phyloP scores from a whole-genome alignment of 2,329 filamentous ascomycete genomes.

The Malbranchea zuffiana region DNA sequence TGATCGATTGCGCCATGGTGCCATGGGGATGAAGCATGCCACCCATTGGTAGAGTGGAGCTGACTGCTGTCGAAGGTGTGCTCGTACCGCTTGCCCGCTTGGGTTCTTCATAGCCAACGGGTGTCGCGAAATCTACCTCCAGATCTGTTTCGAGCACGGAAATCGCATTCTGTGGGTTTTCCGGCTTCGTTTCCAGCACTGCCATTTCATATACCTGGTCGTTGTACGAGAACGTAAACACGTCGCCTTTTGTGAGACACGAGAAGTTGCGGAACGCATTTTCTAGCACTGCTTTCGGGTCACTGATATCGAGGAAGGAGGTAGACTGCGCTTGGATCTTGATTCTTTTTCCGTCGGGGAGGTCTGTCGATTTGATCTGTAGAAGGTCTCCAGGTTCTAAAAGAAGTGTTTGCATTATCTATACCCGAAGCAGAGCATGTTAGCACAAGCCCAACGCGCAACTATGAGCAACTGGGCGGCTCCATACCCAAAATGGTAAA shows the following conservation, averaged over 20 bases:
- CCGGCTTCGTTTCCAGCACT: conserved; percentile 85
- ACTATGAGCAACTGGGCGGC: conserved; percentile 3
- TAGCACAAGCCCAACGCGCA: neutral
- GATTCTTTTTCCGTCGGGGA: conserved; percentile 82
- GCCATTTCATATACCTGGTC: conserved; percentile 87
- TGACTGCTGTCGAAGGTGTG: conserved; percentile 61
- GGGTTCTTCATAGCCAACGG: conserved; percentile 88
- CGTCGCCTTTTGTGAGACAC: conserved; percentile 80
- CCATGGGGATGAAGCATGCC: conserved; percentile 73
- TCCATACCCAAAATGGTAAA: conserved; percentile 76
- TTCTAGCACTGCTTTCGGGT: conserved; percentile 93
- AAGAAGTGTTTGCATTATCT: conserved; percentile 88
- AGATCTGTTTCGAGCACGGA: conserved; percentile 95
- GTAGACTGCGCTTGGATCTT: conserved; percentile 92
- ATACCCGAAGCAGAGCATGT: conserved; percentile 11
- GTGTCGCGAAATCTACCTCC: conserved; percentile 88
- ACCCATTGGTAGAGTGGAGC: conserved; percentile 50
- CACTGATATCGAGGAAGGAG: conserved; percentile 90
- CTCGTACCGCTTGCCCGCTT: conserved; percentile 69
- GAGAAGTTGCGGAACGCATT: conserved; percentile 95
- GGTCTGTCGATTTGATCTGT: conserved; percentile 87
- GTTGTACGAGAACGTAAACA: conserved; percentile 96
- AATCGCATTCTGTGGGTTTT: conserved; percentile 67
- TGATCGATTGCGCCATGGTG: conserved; percentile 96
- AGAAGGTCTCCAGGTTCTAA: conserved; percentile 90